Evolutionary conservation across 768 basidiomycete genomes (phyloP), one percentile per base, ranked within the genome.

Genomic region (Suillus fuscotomentosus): DNA sequence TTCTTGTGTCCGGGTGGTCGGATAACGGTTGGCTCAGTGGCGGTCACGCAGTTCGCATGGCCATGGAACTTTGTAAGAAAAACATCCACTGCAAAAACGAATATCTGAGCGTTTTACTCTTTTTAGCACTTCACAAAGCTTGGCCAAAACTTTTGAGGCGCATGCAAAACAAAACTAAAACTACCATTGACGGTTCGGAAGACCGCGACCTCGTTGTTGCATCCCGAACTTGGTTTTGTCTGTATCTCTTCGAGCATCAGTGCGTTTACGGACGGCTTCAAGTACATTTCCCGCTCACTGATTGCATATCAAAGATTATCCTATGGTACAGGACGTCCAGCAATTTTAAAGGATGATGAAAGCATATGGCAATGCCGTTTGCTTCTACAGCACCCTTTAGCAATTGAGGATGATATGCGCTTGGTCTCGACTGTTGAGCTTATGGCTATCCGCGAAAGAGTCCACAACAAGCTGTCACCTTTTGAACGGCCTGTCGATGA

Each of bases 31-130:
- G 95, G 95, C 75, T 97, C 42, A 94, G 91, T 68, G 92, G 94
- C 11, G 95, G 93, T 11, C 96, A 97, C 77, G 96, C 96, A n/a
- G 94, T 97, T 10, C 86, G 95, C 60, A 95, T 98, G 93, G 95
- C 94, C 47, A 88, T 97, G 83, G 96, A 98, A 72, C 81, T 96
- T 60, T 94, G 93, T 92, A 72, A 74, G 88, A 76, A 61, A 31
- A 50, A 64, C 47, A 54, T 57, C 67, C 51, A 48, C 54, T 15
- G 36, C 20, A 39, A 42, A 56, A 34, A 31, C n/a, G 9, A 39
- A 62, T 14, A 24, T 38, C 38, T 59, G 17, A 63, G 5, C 20
- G 53, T 36, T 42, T 39, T 22, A 39, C 61, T 45, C 60, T 48
- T 48, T 65, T 43, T 70, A 94, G 92, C 92, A 24, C 86, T 97